These are phyloP conservation scores for Salinomyces thailandicus DNA, from an alignment of 2,329 filamentous ascomycete genomes.

Conservation along the genomic window DNA sequence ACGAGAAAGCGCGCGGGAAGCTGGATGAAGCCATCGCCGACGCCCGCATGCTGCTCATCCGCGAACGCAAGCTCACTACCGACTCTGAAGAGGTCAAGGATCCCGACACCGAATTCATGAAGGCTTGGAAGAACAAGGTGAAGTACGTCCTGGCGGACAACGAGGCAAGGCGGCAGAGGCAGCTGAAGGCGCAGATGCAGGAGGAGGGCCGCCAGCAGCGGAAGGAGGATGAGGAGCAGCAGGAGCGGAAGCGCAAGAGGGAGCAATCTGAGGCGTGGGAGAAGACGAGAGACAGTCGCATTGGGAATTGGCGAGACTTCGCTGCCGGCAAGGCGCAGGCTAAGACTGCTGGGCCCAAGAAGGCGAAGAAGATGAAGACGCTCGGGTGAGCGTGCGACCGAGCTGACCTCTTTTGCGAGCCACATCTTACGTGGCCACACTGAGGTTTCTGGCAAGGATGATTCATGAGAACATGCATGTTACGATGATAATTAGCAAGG, in stretches of 20 bases:
- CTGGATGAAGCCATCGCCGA: constrained; percentile 95
- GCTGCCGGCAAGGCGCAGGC: constrained; percentile 25
- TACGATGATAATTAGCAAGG: background rate
- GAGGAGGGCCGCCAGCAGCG: constrained; percentile 87
- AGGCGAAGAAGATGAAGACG: constrained; percentile 45
- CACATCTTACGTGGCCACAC: background rate
- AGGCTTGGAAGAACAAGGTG: constrained; percentile 82
- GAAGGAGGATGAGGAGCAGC: constrained; percentile 74
- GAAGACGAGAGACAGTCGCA: constrained; percentile 77
- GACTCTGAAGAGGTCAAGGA: constrained; percentile 74
- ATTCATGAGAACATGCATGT: background rate
- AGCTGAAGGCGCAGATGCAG: constrained; percentile 89
- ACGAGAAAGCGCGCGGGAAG: constrained; percentile 78
- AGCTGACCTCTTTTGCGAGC: too few species aligned
- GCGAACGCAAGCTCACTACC: constrained; percentile 84
- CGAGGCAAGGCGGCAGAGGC: constrained; percentile 70
- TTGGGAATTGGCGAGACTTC: constrained; percentile 89
- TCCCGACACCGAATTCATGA: constrained; percentile 63
- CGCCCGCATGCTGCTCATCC: constrained; percentile 86
- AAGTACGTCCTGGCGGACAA: constrained; percentile 86
- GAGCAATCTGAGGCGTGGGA: constrained; percentile 96
- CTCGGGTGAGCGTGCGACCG: constrained; percentile 35
- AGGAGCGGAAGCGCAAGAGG: constrained; percentile 50
- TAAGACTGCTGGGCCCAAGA: constrained; percentile 23
- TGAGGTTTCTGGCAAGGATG: background rate